A percentile compares a stretch with the other conserved stretches of the same genome.
These are phyloP conservation scores for Oryza rufipogon DNA, from an alignment of 176 grass and related monocot genomes.

Conservation along the genomic window DNA sequence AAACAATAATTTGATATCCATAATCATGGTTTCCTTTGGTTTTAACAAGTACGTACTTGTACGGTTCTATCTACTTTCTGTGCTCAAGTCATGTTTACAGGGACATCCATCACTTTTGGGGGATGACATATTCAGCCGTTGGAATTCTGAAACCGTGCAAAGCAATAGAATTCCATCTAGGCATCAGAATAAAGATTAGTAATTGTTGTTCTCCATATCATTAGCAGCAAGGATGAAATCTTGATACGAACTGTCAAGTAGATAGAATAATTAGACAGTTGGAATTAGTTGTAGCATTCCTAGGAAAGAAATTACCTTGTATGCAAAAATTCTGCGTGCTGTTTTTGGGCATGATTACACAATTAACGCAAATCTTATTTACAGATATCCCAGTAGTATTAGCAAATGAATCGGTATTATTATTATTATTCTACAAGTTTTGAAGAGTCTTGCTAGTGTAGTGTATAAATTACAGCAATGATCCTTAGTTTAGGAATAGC, in stretches of 20 bases:
- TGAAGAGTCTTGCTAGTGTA: neutral
- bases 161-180: neutral
- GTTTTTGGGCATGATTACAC: neutral
- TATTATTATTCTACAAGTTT: constrained; percentile 5
- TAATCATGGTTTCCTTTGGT: neutral
- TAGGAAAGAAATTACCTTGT: neutral
- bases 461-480: neutral
- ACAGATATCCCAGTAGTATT: neutral
- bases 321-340: neutral
- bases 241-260: neutral
- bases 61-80: neutral
- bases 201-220: neutral
- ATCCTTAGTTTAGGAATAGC: neutral
- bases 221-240: neutral
- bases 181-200: neutral
- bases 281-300: constrained; percentile 1
- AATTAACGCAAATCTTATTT: constrained; percentile 5
- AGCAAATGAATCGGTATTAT: neutral
- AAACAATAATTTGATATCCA: neutral
- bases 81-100: neutral
- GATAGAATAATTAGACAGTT: neutral
- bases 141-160: neutral
- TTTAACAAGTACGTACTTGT: neutral
- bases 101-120: neutral
- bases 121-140: neutral